These are phyloP conservation scores for Angomonas deanei DNA, from an alignment of 208 protist species.

Conservation along the genomic window DNA sequence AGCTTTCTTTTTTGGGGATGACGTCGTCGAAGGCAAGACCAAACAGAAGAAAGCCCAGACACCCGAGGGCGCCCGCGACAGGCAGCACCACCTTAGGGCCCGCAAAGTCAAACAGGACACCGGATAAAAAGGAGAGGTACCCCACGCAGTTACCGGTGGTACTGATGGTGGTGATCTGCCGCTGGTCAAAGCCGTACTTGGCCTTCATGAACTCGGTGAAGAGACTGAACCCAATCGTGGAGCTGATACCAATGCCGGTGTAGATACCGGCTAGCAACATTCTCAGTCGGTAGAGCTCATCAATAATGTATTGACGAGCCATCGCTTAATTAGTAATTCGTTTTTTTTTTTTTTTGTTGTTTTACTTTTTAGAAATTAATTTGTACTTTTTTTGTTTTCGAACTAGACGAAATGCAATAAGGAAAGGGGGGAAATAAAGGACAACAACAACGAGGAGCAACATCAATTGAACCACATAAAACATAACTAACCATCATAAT, in stretches of 20 bases:
- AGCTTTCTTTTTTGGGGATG: slow-evolving; percentile 25
- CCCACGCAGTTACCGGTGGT: slow-evolving; percentile 63
- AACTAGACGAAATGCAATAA: no score
- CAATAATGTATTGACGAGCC: slow-evolving; percentile 37
- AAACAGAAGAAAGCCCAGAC: slow-evolving; percentile 56
- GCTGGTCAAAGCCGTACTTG: slow-evolving; percentile 54
- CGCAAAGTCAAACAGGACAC: slow-evolving; percentile 67
- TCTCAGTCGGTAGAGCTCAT: slow-evolving; percentile 63
- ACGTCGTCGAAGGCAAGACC: slow-evolving; percentile 56
- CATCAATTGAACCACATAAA: background rate
- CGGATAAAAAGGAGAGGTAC: slow-evolving; percentile 57
- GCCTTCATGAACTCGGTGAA: slow-evolving; percentile 49
- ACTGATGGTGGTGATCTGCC: slow-evolving; percentile 79
- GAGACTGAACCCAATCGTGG: slow-evolving; percentile 71
- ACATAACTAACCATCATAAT: background rate
- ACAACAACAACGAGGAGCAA: no score
- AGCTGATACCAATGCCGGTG: slow-evolving; percentile 55
- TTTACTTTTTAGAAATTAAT: background rate
- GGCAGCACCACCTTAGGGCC: slow-evolving; percentile 51
- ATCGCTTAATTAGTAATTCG: background rate
- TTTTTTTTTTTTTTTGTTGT: slow-evolving; percentile 1
- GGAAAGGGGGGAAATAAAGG: background rate
- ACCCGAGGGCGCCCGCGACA: slow-evolving; percentile 30
- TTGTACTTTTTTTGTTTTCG: background rate
- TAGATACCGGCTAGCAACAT: slow-evolving; percentile 74